Conservation (phyloP, 768 basidiomycete species). For the Lactarius evosmus region DNA sequence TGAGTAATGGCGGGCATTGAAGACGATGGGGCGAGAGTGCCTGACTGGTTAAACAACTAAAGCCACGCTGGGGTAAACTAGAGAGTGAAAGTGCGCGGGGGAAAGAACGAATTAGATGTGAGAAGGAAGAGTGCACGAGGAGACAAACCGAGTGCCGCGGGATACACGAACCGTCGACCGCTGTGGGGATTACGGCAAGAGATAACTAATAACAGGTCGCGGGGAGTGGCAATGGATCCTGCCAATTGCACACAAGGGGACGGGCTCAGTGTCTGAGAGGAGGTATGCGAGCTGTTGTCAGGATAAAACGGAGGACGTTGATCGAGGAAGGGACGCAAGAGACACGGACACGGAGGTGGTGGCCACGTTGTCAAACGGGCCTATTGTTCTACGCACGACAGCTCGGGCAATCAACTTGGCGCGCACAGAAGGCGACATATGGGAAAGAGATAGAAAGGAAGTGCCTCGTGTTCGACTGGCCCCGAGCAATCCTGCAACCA, state of each 20-base stretch:
- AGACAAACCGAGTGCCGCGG: conserved; percentile 24
- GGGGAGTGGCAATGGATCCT: conserved; percentile 24
- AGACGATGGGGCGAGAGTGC: conserved; percentile 40
- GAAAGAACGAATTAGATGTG: conserved; percentile 20
- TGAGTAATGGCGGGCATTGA: conserved; percentile 60
- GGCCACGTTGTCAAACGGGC: conserved; percentile 20
- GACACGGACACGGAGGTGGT: conserved; percentile 6
- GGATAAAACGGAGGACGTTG: conserved; percentile 20
- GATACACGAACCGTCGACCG: conserved; percentile 23
- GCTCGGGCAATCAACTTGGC: conserved; percentile 24
- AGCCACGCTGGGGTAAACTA: conserved; percentile 11
- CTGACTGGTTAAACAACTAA: conserved; percentile 30
- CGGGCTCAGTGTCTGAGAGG: conserved; percentile 22
- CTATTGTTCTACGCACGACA: conserved; percentile 28
- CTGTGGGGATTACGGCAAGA: conserved; percentile 27
- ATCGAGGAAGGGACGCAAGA: conserved; percentile 23
- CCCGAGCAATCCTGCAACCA: conserved; percentile 18
- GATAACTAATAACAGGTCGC: conserved; percentile 20
- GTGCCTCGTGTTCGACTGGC: conserved; percentile 22
- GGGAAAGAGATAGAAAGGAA: conserved; percentile 25
- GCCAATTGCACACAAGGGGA: conserved; percentile 26
- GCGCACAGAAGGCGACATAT: conserved; percentile 25
- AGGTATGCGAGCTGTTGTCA: conserved; percentile 20
- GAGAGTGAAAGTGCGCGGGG: conserved; percentile 16
- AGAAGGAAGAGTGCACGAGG: conserved; percentile 9